phyloP scores from a whole-genome alignment of 345 rosid species.

The Eucalyptus melliodora region DNA sequence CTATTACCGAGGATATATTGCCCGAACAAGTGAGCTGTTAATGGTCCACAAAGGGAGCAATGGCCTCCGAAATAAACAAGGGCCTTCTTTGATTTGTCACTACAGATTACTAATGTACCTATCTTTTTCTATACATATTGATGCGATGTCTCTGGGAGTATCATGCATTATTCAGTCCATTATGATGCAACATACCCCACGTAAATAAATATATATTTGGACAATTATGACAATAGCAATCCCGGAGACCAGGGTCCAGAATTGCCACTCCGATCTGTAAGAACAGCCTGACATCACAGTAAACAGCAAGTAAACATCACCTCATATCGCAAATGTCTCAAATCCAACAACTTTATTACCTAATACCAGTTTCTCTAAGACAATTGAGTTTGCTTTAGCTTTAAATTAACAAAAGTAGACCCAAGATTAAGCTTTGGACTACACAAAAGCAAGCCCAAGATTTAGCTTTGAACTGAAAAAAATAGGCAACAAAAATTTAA shows the following conservation, averaged over 20 bases:
- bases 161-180: background rate
- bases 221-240: background rate
- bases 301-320: background rate
- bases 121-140: background rate
- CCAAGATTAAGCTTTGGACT: no score
- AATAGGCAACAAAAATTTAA: background rate
- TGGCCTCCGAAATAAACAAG: background rate
- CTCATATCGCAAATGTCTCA: background rate
- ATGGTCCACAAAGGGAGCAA: background rate
- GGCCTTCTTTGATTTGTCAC: background rate
- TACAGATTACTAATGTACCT: background rate
- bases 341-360: background rate
- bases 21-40: background rate
- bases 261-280: background rate
- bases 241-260: background rate
- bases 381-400: background rate
- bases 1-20: background rate
- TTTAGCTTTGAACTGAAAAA: background rate
- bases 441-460: background rate
- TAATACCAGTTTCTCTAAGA: background rate
- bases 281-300: background rate
- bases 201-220: background rate
- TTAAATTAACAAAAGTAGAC: background rate
- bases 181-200: background rate
- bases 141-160: background rate